Percentiles rank a stretch among this genome's conserved stretches.
Conservation (phyloP, 495 filamentous ascomycete species). For the Penicillium robsamsonii region DNA sequence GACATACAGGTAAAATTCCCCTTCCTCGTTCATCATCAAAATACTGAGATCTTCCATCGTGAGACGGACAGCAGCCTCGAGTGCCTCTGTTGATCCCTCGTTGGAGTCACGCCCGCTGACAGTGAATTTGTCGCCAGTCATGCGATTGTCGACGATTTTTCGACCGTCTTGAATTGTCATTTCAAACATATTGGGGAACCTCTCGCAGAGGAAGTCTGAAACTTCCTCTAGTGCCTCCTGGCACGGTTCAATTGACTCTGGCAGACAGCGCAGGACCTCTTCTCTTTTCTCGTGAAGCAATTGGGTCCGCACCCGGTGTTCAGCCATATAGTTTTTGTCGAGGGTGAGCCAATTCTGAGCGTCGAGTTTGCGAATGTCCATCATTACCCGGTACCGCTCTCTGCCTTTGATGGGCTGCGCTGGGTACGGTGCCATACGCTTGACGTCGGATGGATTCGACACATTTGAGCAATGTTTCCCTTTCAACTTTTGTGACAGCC, state of each 20-base stretch:
- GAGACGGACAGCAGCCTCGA: slow-evolving; percentile 56
- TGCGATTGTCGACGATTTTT: slow-evolving; percentile 43
- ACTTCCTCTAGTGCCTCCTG: slow-evolving; percentile 51
- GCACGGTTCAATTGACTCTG: slow-evolving; percentile 50
- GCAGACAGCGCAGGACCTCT: slow-evolving; percentile 50
- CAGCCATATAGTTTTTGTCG: slow-evolving; percentile 51
- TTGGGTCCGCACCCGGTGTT: slow-evolving; percentile 44
- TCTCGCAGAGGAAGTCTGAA: slow-evolving; percentile 47
- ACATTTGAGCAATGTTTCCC: slow-evolving; percentile 12
- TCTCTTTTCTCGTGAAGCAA: slow-evolving; percentile 41
- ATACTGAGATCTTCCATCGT: slow-evolving; percentile 60
- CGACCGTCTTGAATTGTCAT: slow-evolving; percentile 30
- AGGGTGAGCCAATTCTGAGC: slow-evolving; percentile 53
- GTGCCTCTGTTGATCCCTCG: slow-evolving; percentile 38
- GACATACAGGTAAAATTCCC: slow-evolving; percentile 51
- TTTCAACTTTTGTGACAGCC: slow-evolving; percentile 14
- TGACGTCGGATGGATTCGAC: slow-evolving; percentile 32
- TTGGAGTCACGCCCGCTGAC: slow-evolving; percentile 30
- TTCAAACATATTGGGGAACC: slow-evolving; percentile 48
- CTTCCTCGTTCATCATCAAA: slow-evolving; percentile 48
- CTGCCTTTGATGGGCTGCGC: slow-evolving; percentile 46
- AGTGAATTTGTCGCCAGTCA: slow-evolving; percentile 49
- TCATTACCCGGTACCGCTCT: slow-evolving; percentile 48
- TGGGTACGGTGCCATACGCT: slow-evolving; percentile 42
- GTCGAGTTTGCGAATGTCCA: slow-evolving; percentile 55